These are phyloP conservation scores for Corylus americana DNA, from an alignment of 306 rosid species.

Conservation along the genomic window DNA sequence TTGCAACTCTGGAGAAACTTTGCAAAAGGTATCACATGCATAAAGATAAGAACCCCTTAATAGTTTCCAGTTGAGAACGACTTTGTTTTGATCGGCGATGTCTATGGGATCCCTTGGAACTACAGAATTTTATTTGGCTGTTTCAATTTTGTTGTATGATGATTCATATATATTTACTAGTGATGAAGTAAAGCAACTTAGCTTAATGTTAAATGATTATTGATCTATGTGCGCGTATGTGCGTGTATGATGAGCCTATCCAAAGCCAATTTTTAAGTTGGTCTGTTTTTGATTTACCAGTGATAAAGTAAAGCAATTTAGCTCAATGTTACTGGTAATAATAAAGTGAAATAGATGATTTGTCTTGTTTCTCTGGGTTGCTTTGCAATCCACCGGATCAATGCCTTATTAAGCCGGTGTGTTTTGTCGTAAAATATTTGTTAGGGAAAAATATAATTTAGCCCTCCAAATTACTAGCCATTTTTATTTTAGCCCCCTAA, in stretches of 20 bases:
- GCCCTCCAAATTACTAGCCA: no score
- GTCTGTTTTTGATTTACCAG: background rate
- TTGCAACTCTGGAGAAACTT: conserved; percentile 72
- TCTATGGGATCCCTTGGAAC: background rate
- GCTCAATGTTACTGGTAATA: no score
- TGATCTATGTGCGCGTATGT: background rate
- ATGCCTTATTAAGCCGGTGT: no score
- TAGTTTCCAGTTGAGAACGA: conserved; percentile 35
- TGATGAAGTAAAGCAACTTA: background rate
- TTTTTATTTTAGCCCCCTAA: no score
- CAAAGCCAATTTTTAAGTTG: background rate
- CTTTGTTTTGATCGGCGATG: conserved; percentile 7
- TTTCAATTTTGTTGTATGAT: conserved; percentile 23
- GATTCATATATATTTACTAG: background rate
- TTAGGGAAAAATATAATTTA: no score
- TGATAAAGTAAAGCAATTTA: no score
- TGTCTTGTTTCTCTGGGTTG: no score
- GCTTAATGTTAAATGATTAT: background rate
- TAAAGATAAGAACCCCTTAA: conserved; percentile 53
- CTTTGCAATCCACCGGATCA: no score
- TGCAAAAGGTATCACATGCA: conserved; percentile 58
- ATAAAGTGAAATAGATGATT: no score
- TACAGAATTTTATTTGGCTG: conserved; percentile 1
- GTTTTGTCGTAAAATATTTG: no score
- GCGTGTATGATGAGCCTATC: background rate